Conservation (phyloP, 257 asterid genomes). For the Solanum tacnaense region DNA sequence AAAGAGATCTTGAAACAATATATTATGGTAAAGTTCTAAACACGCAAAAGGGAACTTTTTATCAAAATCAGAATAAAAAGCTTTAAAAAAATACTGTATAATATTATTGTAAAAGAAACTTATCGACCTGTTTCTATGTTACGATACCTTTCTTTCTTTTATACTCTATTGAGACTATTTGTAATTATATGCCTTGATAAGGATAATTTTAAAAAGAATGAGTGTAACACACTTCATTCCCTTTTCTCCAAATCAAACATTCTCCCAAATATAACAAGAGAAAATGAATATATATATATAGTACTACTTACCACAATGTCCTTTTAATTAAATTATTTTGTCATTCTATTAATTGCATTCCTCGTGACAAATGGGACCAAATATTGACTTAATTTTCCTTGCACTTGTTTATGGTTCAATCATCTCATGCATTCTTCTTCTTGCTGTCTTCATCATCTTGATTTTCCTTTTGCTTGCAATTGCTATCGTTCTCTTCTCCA, state of each 20-base stretch:
- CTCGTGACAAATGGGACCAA: slow-evolving; percentile 13
- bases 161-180: background rate
- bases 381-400: slow-evolving; percentile 19
- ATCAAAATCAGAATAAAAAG: background rate
- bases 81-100: background rate
- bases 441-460: slow-evolving; percentile 6
- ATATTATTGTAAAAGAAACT: background rate
- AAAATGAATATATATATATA: background rate
- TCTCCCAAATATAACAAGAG: background rate
- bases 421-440: slow-evolving; percentile 13
- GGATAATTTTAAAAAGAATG: slow-evolving; percentile 3
- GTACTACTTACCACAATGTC: background rate
- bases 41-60: background rate
- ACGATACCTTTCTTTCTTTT: background rate
- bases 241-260: background rate
- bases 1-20: background rate
- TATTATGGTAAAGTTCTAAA: background rate
- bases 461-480: slow-evolving; percentile 11
- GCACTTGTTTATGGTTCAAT: slow-evolving; percentile 24
- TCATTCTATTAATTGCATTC: background rate
- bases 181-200: background rate
- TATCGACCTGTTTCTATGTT: background rate
- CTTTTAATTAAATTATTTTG: background rate
- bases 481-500: slow-evolving; percentile 5
- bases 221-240: slow-evolving; percentile 25